Conservation (phyloP, 2,329 filamentous ascomycete species). For the Fusarium equiseti region DNA sequence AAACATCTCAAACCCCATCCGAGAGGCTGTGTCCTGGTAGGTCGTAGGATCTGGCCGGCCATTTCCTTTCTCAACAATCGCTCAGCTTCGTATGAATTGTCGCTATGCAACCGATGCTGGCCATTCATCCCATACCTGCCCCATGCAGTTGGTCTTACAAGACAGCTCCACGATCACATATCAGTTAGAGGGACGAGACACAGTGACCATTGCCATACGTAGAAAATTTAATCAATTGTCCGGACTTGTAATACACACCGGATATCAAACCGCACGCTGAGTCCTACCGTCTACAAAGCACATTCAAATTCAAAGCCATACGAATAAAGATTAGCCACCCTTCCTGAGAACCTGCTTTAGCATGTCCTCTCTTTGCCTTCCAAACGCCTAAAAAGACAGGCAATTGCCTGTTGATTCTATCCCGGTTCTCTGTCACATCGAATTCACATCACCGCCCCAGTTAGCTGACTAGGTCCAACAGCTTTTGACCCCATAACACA, state of each 20-base stretch:
- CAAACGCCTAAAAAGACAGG: conserved; percentile 29
- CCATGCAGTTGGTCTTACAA: not conserved
- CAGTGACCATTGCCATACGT: not conserved
- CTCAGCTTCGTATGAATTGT: not conserved
- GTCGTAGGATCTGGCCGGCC: conserved; percentile 4
- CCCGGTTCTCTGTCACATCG: not conserved
- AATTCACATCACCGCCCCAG: not conserved
- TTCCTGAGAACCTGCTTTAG: conserved; percentile 14
- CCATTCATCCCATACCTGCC: not conserved
- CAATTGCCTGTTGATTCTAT: conserved; percentile 9
- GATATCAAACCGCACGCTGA: conserved; percentile 37
- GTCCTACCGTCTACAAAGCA: conserved; percentile 38
- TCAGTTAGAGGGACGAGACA: not conserved
- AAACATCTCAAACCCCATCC: not conserved
- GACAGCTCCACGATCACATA: not conserved
- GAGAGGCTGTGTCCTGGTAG: conserved; percentile 17
- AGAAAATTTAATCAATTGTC: conserved; percentile 31
- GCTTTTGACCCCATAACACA: not conserved
- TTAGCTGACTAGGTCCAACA: not conserved
- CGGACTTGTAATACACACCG: conserved; percentile 30
- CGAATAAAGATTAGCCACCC: conserved; percentile 33
- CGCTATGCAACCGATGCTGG: conserved; percentile 9
- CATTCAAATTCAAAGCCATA: conserved; percentile 37
- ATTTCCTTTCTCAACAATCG: not conserved
- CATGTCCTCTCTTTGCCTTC: conserved; percentile 7